These are phyloP conservation scores for Phaffia rhodozyma DNA, from an alignment of 1,284 basidiomycete species.

Conservation along the genomic window DNA sequence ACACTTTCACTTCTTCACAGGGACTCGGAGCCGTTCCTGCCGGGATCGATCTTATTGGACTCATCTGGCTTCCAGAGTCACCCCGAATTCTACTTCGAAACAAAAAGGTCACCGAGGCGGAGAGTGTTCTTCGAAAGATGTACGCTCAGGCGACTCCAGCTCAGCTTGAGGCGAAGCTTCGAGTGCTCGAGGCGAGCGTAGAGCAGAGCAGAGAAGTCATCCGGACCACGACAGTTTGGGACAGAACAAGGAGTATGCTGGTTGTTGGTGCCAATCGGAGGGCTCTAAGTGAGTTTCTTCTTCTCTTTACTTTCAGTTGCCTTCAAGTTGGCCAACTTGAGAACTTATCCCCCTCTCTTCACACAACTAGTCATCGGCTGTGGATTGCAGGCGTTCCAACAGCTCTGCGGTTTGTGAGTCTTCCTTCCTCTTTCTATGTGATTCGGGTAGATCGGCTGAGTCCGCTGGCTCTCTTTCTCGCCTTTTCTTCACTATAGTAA, in stretches of 20 bases:
- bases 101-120: slow-evolving; percentile 43
- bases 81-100: slow-evolving; percentile 59
- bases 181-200: slow-evolving; percentile 47
- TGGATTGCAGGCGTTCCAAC: slow-evolving; percentile 69
- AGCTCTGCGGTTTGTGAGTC: slow-evolving; percentile 56
- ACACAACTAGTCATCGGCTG: slow-evolving; percentile 51
- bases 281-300: slow-evolving; percentile 48
- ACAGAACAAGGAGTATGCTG: slow-evolving; percentile 48
- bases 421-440: slow-evolving; percentile 58
- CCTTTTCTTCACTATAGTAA: slow-evolving; percentile 7
- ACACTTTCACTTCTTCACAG: background rate
- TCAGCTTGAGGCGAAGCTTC: slow-evolving; percentile 55
- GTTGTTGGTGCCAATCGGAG: slow-evolving; percentile 50
- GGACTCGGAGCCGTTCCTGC: slow-evolving; percentile 56
- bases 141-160: slow-evolving; percentile 52
- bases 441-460: slow-evolving; percentile 30
- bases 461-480: background rate
- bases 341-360: slow-evolving; percentile 5
- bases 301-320: background rate
- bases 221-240: slow-evolving; percentile 48
- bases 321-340: background rate
- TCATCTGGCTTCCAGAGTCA: slow-evolving; percentile 62
- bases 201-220: slow-evolving; percentile 51
- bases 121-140: slow-evolving; percentile 48
- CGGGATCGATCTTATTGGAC: slow-evolving; percentile 47